These are phyloP conservation scores for Solanum gracilifrons DNA, from an alignment of 257 asterid species.

Conservation along the genomic window DNA sequence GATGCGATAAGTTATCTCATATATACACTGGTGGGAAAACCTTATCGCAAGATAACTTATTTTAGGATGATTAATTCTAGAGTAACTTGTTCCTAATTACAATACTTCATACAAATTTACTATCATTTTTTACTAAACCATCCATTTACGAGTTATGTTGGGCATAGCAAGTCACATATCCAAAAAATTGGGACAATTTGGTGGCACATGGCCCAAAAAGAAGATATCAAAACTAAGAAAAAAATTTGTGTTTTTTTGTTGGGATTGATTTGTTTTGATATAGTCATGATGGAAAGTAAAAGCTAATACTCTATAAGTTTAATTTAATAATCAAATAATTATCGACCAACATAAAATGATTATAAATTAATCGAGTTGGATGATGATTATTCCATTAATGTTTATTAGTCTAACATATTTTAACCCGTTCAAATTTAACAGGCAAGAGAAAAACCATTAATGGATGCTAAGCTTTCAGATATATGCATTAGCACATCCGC, in stretches of 20 bases:
- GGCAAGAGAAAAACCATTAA: background rate
- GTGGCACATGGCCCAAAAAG: background rate
- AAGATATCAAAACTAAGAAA: background rate
- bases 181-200: background rate
- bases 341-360: background rate
- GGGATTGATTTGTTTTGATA: background rate
- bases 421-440: background rate
- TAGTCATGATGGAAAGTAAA: background rate
- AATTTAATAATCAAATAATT: background rate
- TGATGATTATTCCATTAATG: background rate
- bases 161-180: background rate
- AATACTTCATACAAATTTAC: background rate
- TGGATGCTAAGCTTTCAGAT: conserved; percentile 31
- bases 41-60: no score
- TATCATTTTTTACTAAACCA: background rate
- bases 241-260: background rate
- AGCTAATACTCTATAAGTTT: background rate
- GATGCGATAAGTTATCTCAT: no score
- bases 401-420: background rate
- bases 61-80: no score
- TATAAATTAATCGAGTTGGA: background rate
- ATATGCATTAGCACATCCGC: conserved; percentile 42
- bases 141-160: background rate
- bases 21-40: no score
- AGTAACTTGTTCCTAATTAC: no score